Percentiles rank a stretch among this genome's conserved stretches.
Evolutionary conservation across 208 protist species (phyloP).

Genomic region (Lotmaria passim): DNA sequence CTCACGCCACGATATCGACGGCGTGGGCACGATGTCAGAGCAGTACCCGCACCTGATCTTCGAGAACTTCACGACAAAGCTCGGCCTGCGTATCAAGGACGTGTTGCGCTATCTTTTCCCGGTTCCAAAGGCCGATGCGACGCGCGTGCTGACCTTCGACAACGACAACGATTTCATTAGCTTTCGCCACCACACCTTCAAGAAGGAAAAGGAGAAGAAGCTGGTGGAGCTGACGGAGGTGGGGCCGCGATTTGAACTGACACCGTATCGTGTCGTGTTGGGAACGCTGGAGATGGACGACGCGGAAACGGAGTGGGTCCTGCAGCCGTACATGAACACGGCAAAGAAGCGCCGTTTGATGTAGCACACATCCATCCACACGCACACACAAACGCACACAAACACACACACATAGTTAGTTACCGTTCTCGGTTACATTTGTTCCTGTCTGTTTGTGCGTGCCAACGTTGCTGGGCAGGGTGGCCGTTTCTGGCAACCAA

Average conservation of each 20-base stretch:
- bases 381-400: no score
- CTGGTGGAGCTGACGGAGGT: conserved; percentile 96
- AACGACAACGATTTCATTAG: conserved; percentile 99
- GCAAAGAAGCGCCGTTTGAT: conserved; percentile 94
- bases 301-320: conserved; percentile 98
- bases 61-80: conserved; percentile 96
- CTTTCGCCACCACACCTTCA: conserved; percentile 98
- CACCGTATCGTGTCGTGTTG: conserved; percentile 96
- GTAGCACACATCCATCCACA: conserved; percentile 38
- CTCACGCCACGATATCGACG: conserved; percentile 97
- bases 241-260: conserved; percentile 98
- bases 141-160: conserved; percentile 97
- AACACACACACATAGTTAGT: no score
- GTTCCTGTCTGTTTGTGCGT: not conserved
- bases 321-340: conserved; percentile 99
- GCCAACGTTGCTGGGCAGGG: no score
- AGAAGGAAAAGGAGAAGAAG: conserved; percentile 56
- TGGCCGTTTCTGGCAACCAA: no score
- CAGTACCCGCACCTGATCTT: conserved; percentile 99
- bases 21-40: conserved; percentile 92
- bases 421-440: not conserved
- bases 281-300: conserved; percentile 96
- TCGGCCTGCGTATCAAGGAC: conserved; percentile 94
- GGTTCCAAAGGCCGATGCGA: conserved; percentile 95
- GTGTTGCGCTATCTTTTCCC: conserved; percentile 99